Conservation (phyloP, 495 filamentous ascomycete species). For the Baudoinia panamericana region DNA sequence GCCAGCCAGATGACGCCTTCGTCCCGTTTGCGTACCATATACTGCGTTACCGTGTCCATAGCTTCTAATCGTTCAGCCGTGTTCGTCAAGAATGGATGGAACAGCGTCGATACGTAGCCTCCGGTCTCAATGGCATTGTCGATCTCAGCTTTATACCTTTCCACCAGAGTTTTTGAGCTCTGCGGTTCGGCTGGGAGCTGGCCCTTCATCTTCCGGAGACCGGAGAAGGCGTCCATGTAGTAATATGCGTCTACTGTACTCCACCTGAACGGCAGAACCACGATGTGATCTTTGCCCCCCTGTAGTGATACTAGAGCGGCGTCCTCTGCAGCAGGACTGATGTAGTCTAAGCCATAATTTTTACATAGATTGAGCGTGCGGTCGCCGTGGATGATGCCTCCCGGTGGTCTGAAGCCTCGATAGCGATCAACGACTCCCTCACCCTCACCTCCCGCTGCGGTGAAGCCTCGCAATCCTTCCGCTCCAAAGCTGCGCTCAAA, state of each 20-base stretch:
- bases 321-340: constrained; percentile 18
- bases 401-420: constrained; percentile 18
- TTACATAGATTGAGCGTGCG: constrained; percentile 17
- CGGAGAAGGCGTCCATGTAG: constrained; percentile 18
- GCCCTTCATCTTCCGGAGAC: constrained; percentile 15
- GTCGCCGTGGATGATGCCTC: constrained; percentile 16
- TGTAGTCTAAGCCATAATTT: constrained; percentile 17
- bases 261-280: constrained; percentile 19
- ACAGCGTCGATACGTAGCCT: constrained; percentile 17
- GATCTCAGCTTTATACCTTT: constrained; percentile 10
- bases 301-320: constrained; percentile 8
- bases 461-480: constrained; percentile 9
- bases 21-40: constrained; percentile 14
- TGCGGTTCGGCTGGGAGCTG: constrained; percentile 6
- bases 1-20: constrained; percentile 19
- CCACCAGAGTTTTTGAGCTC: constrained; percentile 3
- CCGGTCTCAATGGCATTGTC: constrained; percentile 16
- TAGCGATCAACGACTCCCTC: constrained; percentile 7
- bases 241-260: constrained; percentile 22
- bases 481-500: constrained; percentile 17
- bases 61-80: constrained; percentile 6
- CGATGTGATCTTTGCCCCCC: constrained; percentile 14
- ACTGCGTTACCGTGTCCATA: constrained; percentile 16
- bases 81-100: constrained; percentile 20
- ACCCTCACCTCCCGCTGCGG: not conserved